Percentiles rank a stretch among this genome's conserved stretches.
Conservation (phyloP, 2,329 filamentous ascomycete genomes). For the Paecilomyces niveus region DNA sequence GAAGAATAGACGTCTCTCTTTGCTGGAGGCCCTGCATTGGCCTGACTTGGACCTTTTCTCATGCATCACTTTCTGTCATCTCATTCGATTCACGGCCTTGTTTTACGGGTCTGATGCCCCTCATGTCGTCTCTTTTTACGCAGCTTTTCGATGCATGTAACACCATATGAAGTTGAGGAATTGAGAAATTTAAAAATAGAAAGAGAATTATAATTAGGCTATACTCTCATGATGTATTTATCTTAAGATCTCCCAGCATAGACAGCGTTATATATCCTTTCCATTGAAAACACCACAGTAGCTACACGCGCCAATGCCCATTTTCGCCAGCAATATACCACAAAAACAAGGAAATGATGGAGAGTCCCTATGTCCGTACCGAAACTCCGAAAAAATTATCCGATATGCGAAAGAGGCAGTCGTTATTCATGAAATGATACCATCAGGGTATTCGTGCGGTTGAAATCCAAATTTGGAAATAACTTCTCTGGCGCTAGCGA, state of each 20-base stretch:
- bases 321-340: neutral
- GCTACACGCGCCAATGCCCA: neutral
- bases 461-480: slow-evolving; percentile 29
- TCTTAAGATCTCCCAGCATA: neutral
- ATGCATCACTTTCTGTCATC: neutral
- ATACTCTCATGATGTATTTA: neutral
- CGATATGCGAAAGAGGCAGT: neutral
- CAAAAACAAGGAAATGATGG: neutral
- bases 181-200: neutral
- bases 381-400: neutral
- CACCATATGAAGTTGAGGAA: neutral
- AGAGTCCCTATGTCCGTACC: neutral
- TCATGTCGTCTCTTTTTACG: neutral
- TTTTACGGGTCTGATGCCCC: neutral
- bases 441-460: slow-evolving; percentile 26
- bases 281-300: neutral
- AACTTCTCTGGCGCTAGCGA: slow-evolving; percentile 25
- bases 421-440: slow-evolving; percentile 7
- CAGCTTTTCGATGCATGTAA: neutral
- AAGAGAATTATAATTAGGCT: neutral
- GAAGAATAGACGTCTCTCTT: slow-evolving; percentile 19
- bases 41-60: neutral
- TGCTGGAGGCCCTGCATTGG: neutral
- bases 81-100: neutral
- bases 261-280: neutral